Conservation (phyloP, 371 early-diverging fungal genomes). For the Mycotypha africana region DNA sequence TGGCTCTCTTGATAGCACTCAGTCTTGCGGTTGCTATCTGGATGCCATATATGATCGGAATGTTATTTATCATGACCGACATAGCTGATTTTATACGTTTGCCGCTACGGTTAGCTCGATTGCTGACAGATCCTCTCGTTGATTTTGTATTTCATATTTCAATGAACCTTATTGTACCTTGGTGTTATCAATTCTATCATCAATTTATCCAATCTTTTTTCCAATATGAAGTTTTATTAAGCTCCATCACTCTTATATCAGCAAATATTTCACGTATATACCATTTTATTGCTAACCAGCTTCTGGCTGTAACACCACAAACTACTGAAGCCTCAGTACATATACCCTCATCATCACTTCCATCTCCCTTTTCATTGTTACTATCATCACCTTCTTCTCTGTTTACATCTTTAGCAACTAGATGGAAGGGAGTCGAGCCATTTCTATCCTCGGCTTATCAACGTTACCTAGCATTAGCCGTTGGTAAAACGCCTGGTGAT, state of each 20-base stretch:
- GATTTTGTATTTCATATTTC: slow-evolving; percentile 43
- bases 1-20: slow-evolving; percentile 65
- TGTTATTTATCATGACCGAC: slow-evolving; percentile 31
- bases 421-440: slow-evolving; percentile 8
- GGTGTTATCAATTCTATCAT: background rate
- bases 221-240: too few relatives aligned
- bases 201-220: background rate
- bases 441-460: slow-evolving; percentile 4
- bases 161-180: slow-evolving; percentile 5
- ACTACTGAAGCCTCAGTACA: background rate
- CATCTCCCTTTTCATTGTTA: background rate
- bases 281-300: background rate
- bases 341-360: background rate
- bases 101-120: slow-evolving; percentile 41
- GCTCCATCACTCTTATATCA: background rate
- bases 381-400: background rate
- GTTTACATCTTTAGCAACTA: background rate
- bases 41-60: slow-evolving; percentile 73
- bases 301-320: background rate
- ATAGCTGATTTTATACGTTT: slow-evolving; percentile 28
- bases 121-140: slow-evolving; percentile 50
- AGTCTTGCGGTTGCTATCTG: slow-evolving; percentile 68
- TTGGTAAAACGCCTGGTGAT: slow-evolving; percentile 23
- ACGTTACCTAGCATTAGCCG: slow-evolving; percentile 32
- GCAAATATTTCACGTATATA: background rate